Conservation (phyloP, 192 early-diverging fungal genomes). For the Podila epigama region DNA sequence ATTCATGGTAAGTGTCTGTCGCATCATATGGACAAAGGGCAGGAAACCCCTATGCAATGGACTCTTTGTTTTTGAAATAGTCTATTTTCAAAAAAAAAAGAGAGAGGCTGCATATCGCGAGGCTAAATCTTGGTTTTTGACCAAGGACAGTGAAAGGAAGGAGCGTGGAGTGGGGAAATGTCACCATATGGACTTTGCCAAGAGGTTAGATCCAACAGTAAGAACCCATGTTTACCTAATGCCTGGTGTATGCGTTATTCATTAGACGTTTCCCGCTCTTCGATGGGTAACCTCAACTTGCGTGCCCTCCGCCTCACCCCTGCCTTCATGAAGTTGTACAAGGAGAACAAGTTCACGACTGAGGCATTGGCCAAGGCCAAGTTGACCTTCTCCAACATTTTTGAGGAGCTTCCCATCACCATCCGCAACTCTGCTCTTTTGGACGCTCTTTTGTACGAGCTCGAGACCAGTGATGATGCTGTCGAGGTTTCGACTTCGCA, state of each 20-base stretch:
- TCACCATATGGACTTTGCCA: no score
- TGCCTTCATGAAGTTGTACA: constrained; percentile 84
- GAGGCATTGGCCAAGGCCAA: constrained; percentile 78
- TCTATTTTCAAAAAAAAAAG: neutral
- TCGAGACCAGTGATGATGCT: constrained; percentile 61
- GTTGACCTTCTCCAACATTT: constrained; percentile 84
- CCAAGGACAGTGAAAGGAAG: no score
- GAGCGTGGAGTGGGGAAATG: no score
- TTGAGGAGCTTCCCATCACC: constrained; percentile 89
- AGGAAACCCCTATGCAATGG: no score
- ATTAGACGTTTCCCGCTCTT: constrained; percentile 80
- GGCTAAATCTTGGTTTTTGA: no score
- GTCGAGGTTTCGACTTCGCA: constrained; percentile 67
- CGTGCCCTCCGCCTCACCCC: constrained; percentile 89
- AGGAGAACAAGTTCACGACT: constrained; percentile 85
- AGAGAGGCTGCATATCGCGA: neutral
- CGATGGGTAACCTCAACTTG: constrained; percentile 85
- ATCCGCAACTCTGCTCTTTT: constrained; percentile 87
- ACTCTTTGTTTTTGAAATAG: no score
- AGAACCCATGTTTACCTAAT: no score
- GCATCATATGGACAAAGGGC: no score
- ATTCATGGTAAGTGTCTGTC: constrained; percentile 82
- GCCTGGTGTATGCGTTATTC: no score
- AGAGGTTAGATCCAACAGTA: no score
- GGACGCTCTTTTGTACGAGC: constrained; percentile 74